Evolutionary conservation across 257 asterid species (phyloP).

Genomic region (Lantana camara): DNA sequence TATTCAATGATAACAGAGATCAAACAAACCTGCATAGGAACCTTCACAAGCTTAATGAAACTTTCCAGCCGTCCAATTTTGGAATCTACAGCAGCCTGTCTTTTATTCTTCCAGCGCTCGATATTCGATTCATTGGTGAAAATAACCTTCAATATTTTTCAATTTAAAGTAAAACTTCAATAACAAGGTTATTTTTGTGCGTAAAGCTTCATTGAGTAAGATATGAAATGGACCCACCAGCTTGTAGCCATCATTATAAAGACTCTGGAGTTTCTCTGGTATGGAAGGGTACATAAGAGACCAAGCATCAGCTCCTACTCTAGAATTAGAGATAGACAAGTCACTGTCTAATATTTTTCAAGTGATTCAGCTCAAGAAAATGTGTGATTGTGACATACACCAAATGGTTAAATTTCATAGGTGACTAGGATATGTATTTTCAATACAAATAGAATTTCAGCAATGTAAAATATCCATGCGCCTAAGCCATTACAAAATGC

Average conservation of each 20-base stretch:
- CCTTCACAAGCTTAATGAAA: slow-evolving; percentile 76
- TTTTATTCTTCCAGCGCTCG: slow-evolving; percentile 95
- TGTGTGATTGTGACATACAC: background rate
- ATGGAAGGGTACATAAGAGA: slow-evolving; percentile 92
- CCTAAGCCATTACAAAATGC: slow-evolving; percentile 12
- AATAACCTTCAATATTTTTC: slow-evolving; percentile 56
- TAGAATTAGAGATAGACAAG: slow-evolving; percentile 33
- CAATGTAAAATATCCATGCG: slow-evolving; percentile 12
- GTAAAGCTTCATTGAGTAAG: slow-evolving; percentile 3
- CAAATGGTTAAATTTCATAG: background rate
- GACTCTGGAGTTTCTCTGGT: slow-evolving; percentile 84
- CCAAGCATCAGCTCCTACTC: slow-evolving; percentile 97
- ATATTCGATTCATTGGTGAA: slow-evolving; percentile 94
- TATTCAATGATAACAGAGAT: slow-evolving; percentile 10
- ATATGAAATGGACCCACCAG: slow-evolving; percentile 63
- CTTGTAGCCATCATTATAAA: slow-evolving; percentile 80
- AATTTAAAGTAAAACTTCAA: background rate
- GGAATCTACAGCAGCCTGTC: slow-evolving; percentile 93
- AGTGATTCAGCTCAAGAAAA: slow-evolving; percentile 19
- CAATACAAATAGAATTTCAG: background rate
- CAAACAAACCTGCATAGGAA: slow-evolving; percentile 85
- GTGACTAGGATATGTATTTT: background rate
- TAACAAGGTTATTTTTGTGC: background rate
- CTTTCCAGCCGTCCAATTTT: slow-evolving; percentile 86
- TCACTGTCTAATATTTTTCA: slow-evolving; percentile 9